Evolutionary conservation across 2,329 filamentous ascomycete species (phyloP).

Genomic region (Penicillium decumbens): DNA sequence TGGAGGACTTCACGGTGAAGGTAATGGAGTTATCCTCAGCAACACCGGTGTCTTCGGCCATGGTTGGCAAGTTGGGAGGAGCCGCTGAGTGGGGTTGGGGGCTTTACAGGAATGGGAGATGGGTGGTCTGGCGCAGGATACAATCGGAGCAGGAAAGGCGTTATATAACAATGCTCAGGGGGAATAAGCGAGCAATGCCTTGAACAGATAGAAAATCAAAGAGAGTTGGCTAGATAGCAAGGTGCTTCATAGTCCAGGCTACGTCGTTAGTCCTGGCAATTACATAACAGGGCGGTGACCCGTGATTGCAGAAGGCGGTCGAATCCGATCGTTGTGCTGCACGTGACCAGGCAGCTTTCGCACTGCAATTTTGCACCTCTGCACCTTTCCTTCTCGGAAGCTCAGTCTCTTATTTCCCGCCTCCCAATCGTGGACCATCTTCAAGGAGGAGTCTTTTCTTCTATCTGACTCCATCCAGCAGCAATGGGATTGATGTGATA

Average conservation of each 20-base stretch:
- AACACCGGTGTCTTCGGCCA: conserved; percentile 41
- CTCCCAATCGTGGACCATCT: background rate
- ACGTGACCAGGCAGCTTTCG: conserved; percentile 23
- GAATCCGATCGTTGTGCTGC: conserved; percentile 32
- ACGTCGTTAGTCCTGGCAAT: background rate
- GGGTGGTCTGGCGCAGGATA: conserved; percentile 1
- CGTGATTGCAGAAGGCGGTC: conserved; percentile 32
- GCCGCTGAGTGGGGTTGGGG: conserved; percentile 11
- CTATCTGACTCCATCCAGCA: conserved; percentile 20
- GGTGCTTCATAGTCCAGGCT: background rate
- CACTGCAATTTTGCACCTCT: conserved; percentile 30
- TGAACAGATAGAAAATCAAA: background rate
- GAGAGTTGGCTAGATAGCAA: background rate
- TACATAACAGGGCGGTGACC: conserved; percentile 13
- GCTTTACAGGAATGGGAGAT: conserved; percentile 8
- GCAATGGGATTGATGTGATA: conserved; percentile 37
- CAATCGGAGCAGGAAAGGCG: background rate
- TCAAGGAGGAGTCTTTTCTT: conserved; percentile 25
- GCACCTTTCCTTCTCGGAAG: conserved; percentile 9
- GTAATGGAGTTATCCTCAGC: conserved; percentile 71
- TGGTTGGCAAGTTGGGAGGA: conserved; percentile 21
- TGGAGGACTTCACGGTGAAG: conserved; percentile 98
- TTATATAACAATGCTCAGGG: background rate
- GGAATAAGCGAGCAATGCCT: background rate
- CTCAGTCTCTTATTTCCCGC: conserved; percentile 5